Percentiles rank a stretch among this genome's conserved stretches.
Conservation (phyloP, 768 basidiomycete species). For the Agaricus sinodeliciosus region DNA sequence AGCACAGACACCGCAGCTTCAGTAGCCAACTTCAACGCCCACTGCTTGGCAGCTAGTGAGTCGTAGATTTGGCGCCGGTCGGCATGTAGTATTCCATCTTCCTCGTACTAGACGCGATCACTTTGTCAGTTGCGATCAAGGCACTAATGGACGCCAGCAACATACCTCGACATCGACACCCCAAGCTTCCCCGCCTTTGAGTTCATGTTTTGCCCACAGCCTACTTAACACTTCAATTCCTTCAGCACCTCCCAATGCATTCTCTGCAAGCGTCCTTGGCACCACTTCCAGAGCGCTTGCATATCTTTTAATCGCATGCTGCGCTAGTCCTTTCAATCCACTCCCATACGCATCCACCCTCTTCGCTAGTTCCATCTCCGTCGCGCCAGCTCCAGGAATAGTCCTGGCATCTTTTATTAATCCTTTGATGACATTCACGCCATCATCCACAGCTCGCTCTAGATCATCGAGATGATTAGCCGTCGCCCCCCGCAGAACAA, state of each 20-base stretch:
- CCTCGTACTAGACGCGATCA: slow-evolving; percentile 47
- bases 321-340: slow-evolving; percentile 82
- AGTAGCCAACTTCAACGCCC: slow-evolving; percentile 87
- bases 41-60: slow-evolving; percentile 83
- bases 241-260: slow-evolving; percentile 85
- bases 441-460: slow-evolving; percentile 94
- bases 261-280: slow-evolving; percentile 90
- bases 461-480: slow-evolving; percentile 92
- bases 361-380: slow-evolving; percentile 87
- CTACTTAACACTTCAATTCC: slow-evolving; percentile 88
- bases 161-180: slow-evolving; percentile 87
- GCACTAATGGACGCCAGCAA: background rate
- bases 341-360: slow-evolving; percentile 83
- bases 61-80: slow-evolving; percentile 69
- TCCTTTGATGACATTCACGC: slow-evolving; percentile 92
- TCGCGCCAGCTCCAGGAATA: slow-evolving; percentile 91
- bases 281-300: slow-evolving; percentile 88
- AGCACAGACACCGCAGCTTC: slow-evolving; percentile 89
- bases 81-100: slow-evolving; percentile 68
- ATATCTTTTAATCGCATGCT: slow-evolving; percentile 91
- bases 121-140: background rate
- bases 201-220: slow-evolving; percentile 86
- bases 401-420: slow-evolving; percentile 85
- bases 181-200: slow-evolving; percentile 64
- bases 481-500: slow-evolving; percentile 93